These are phyloP conservation scores for Cinchona pubescens DNA, from an alignment of 257 asterid species.

Conservation along the genomic window DNA sequence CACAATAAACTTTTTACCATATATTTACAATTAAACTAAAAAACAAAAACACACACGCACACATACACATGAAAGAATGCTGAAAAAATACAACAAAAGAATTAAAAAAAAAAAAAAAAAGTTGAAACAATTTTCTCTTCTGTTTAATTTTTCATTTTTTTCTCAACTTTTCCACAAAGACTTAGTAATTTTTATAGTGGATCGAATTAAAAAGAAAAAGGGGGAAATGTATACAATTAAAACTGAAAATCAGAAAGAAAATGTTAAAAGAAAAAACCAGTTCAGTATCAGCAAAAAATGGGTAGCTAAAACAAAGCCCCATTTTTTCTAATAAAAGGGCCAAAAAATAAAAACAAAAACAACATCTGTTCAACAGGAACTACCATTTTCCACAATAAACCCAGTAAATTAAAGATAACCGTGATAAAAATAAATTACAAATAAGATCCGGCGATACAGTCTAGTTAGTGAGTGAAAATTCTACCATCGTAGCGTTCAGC, in stretches of 20 bases:
- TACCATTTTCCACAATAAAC: not conserved
- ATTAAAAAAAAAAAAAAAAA: not conserved
- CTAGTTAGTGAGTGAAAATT: constrained; percentile 14
- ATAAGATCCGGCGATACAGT: constrained; percentile 5
- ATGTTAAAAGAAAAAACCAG: not conserved
- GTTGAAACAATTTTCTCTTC: constrained; percentile 3
- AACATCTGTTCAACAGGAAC: not conserved
- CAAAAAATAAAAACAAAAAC: not conserved
- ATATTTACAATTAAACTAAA: too few relatives aligned
- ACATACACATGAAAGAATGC: not conserved
- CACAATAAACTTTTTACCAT: not conserved
- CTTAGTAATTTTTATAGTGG: not conserved
- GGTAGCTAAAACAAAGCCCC: not conserved
- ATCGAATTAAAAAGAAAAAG: not conserved
- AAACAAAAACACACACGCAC: too few relatives aligned
- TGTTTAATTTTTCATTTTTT: not conserved
- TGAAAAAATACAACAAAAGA: too few relatives aligned
- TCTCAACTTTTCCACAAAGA: not conserved
- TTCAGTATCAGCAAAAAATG: not conserved
- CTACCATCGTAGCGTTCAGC: constrained; percentile 45
- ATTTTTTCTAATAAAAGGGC: not conserved
- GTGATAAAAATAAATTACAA: not conserved
- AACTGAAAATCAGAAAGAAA: not conserved
- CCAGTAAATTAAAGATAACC: not conserved
- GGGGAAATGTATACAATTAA: not conserved